Evolutionary conservation across 2,329 filamentous ascomycete genomes (phyloP).

Genomic region (Epichloe sylvatica): DNA sequence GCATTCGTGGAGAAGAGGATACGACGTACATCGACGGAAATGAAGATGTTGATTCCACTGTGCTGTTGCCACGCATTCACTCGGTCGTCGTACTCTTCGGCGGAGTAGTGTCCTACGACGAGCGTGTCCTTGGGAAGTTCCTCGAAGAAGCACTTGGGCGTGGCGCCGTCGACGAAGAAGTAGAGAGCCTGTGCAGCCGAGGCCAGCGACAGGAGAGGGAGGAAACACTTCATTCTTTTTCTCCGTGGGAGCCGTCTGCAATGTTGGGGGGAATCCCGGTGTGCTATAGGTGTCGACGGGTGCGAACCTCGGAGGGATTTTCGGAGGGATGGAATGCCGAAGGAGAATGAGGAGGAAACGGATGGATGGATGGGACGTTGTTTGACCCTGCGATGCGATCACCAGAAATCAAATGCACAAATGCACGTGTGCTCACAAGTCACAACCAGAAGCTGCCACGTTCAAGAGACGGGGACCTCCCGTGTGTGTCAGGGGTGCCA

Average conservation of each 20-base stretch:
- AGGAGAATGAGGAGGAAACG: not conserved
- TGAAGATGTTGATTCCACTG: conserved; percentile 66
- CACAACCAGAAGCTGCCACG: no score
- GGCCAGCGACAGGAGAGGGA: conserved; percentile 53
- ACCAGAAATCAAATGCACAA: no score
- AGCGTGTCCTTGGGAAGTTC: conserved; percentile 95
- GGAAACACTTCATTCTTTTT: conserved; percentile 42
- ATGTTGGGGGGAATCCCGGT: no score
- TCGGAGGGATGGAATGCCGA: no score
- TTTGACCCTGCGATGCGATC: no score
- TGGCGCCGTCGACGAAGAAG: conserved; percentile 82
- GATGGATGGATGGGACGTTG: not conserved
- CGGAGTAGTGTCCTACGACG: conserved; percentile 83
- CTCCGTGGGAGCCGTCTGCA: not conserved
- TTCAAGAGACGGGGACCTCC: no score
- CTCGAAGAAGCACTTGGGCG: conserved; percentile 94
- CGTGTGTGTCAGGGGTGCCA: no score
- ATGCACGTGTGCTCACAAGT: no score
- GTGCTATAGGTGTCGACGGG: no score
- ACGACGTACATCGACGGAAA: conserved; percentile 65
- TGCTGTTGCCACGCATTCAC: conserved; percentile 56
- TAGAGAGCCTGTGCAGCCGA: conserved; percentile 66
- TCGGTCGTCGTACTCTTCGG: conserved; percentile 68
- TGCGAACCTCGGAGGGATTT: no score
- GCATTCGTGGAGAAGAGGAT: not conserved